A percentile compares a stretch with the other conserved stretches of the same genome.
These are phyloP conservation scores for Castanopsis chinensis DNA, from an alignment of 306 rosid species.

Conservation along the genomic window DNA sequence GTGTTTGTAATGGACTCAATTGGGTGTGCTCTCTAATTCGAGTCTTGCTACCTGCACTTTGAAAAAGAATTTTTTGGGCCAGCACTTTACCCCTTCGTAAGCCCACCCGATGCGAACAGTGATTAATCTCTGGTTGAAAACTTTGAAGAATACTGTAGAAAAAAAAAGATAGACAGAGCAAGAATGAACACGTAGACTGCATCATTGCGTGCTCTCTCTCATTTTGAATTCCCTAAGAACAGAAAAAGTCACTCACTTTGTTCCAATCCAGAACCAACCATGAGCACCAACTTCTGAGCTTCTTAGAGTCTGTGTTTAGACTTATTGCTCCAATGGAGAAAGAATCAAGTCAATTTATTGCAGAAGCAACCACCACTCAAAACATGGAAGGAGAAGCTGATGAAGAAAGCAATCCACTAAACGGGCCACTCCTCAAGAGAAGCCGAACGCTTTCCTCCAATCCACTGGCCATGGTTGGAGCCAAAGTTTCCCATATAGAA, in stretches of 20 bases:
- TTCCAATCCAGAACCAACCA: not conserved
- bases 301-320: slow-evolving; percentile 3
- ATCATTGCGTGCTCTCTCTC: not conserved
- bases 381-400: slow-evolving; percentile 40
- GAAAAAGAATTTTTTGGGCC: too few relatives aligned
- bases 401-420: slow-evolving; percentile 55
- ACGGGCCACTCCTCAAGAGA: slow-evolving; percentile 60
- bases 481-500: slow-evolving; percentile 75
- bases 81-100: too few relatives aligned
- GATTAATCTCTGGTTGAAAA: too few relatives aligned
- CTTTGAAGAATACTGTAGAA: too few relatives aligned
- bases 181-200: not conserved
- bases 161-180: not conserved
- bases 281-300: not conserved
- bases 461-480: slow-evolving; percentile 77
- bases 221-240: not conserved
- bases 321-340: slow-evolving; percentile 46
- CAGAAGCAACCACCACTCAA: slow-evolving; percentile 25
- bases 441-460: slow-evolving; percentile 64
- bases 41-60: too few relatives aligned
- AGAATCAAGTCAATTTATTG: slow-evolving; percentile 5
- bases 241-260: not conserved
- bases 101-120: too few relatives aligned
- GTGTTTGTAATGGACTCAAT: too few relatives aligned
- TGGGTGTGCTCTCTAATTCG: too few relatives aligned